Evolutionary conservation across 2,329 filamentous ascomycete genomes (phyloP), one percentile per base, ranked within the genome.

Genomic region (Diplodia mutila): DNA sequence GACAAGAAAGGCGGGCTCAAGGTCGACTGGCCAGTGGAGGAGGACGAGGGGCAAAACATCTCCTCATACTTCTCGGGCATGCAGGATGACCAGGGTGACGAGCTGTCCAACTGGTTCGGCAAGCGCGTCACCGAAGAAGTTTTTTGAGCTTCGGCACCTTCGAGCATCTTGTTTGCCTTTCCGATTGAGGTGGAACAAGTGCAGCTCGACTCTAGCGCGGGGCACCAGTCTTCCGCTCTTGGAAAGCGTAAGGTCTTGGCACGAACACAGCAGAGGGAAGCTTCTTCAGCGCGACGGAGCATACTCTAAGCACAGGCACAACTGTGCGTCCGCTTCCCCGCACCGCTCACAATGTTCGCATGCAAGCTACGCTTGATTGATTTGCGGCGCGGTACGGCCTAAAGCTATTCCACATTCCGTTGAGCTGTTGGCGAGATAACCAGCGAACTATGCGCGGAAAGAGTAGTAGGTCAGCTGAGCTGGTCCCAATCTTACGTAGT

Each of bases 11-110:
- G 83, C 27, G 87, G 86, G 4, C 85, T 91, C 65, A 90, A 86
- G 75, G 90, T 97, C 0, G 93, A 97, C 54, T 98, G 94, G 94
- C 92, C 93, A 14, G 88, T 90, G 5, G 90, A 93, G 23, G 90
- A 92, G 39, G 87, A 86, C 4, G 86, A 87, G 29, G 86, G 84
- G 70, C 81, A 84, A 75, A 87, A 88, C 67, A 77, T 97, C 75
- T 94, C 91, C 0, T 90, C 94, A 70, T 97, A 91, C 77, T 92
- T 97, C 65, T 70, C 82, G 16, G 80, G 78, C 66, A 75, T 74
- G 67, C 72, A 79, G 70, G 84, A 82, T 42, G 83, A 78, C 70
- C 83, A 83, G 23, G 83, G 79, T 4, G 87, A 89, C 76, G 92
- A 96, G 78, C 79, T 97, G 66, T 88, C 87, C 1, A 84, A 86